phyloP scores from a whole-genome alignment of 129 eudicot genomes.

The Artemisia tridentata region DNA sequence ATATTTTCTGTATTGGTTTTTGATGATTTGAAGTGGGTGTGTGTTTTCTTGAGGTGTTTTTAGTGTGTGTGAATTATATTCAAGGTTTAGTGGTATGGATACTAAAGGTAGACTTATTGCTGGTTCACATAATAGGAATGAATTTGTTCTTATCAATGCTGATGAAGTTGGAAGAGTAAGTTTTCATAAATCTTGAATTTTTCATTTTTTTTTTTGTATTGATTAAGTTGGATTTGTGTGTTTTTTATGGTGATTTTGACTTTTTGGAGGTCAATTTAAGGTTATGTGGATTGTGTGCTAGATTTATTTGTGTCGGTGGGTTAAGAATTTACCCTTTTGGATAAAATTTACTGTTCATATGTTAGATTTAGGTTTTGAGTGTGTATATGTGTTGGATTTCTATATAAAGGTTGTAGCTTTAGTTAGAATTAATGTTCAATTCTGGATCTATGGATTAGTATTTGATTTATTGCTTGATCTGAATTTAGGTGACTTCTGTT shows the following conservation, averaged over 20 bases:
- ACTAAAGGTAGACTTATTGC: conserved; percentile 92
- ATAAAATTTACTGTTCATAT: conserved; percentile 18
- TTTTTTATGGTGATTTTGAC: too few relatives aligned
- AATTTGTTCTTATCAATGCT: conserved; percentile 95
- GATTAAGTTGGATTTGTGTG: too few relatives aligned
- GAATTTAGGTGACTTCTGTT: conserved; percentile 75
- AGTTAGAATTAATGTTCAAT: neutral
- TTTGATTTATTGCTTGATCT: conserved; percentile 39
- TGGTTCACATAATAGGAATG: conserved; percentile 96
- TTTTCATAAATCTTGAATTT: conserved; percentile 21
- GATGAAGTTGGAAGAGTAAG: conserved; percentile 99
- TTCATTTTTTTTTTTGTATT: neutral
- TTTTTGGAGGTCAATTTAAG: too few relatives aligned
- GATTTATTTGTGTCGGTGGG: conserved; percentile 33
- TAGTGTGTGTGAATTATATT: neutral
- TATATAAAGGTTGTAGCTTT: conserved; percentile 18
- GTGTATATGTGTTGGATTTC: neutral
- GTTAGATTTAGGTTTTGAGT: conserved; percentile 25
- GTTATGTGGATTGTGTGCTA: neutral
- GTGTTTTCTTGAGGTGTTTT: neutral
- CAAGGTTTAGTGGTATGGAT: conserved; percentile 45
- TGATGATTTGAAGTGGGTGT: conserved; percentile 15
- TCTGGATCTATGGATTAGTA: conserved; percentile 25
- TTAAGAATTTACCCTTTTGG: conserved; percentile 21
- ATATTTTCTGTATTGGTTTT: conserved; percentile 21